phyloP scores from a whole-genome alignment of 1,284 basidiomycete genomes.

The Phellopilus nigrolimitatus region DNA sequence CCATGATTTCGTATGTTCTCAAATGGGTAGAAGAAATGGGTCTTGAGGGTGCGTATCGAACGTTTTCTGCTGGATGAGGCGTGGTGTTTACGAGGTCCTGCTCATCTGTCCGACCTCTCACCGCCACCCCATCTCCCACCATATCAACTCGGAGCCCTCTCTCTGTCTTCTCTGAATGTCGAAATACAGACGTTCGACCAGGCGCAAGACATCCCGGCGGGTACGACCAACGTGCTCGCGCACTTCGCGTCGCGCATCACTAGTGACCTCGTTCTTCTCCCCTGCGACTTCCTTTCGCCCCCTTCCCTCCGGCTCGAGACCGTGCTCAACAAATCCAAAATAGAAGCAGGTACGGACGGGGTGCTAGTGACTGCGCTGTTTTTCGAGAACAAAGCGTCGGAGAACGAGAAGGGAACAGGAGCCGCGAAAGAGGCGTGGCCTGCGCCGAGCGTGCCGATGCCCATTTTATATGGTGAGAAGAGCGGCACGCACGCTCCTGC shows the following conservation, averaged over 20 bases:
- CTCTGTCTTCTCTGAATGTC: constrained; percentile 51
- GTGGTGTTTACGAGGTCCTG: constrained; percentile 53
- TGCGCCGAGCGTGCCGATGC: too few species aligned
- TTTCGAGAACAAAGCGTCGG: constrained; percentile 52
- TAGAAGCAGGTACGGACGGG: constrained; percentile 57
- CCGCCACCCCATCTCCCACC: constrained; percentile 70
- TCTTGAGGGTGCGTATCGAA: constrained; percentile 60
- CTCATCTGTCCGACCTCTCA: constrained; percentile 78
- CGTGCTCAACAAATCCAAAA: too few species aligned
- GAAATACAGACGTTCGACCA: too few species aligned
- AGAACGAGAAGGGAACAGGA: constrained; percentile 45
- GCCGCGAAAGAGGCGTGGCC: constrained; percentile 38
- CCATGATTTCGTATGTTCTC: too few species aligned
- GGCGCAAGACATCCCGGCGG: constrained; percentile 53
- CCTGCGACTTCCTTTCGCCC: constrained; percentile 87
- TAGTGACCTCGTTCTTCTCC: constrained; percentile 85
- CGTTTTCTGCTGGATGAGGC: too few species aligned
- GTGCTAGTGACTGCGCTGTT: constrained; percentile 77
- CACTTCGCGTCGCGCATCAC: constrained; percentile 66
- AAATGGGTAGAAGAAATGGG: constrained; percentile 86
- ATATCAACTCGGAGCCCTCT: constrained; percentile 66
- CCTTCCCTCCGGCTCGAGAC: constrained; percentile 63
- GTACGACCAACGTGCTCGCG: constrained; percentile 66
- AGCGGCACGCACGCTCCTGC: constrained; percentile 65
- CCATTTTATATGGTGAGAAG: too few species aligned